phyloP scores from a whole-genome alignment of 2,329 filamentous ascomycete genomes.

The Calonectria crousiana region DNA sequence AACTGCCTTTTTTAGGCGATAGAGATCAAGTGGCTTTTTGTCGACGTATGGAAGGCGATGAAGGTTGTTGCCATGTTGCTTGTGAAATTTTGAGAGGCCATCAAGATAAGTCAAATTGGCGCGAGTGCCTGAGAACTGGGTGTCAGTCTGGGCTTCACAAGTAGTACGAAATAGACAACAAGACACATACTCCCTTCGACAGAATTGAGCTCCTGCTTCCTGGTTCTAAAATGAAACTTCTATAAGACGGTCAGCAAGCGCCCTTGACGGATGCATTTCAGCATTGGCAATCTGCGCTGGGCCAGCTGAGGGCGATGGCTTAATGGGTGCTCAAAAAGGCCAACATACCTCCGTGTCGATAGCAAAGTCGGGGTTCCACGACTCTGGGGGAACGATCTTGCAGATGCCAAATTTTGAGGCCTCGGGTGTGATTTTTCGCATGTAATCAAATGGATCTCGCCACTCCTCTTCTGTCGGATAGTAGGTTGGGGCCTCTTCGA shows the following conservation, averaged over 20 bases:
- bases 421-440: constrained; percentile 90
- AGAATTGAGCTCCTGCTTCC: constrained; percentile 96
- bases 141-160: constrained; percentile 47
- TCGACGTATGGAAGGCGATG: constrained; percentile 97
- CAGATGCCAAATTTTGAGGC: constrained; percentile 90
- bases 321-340: constrained; percentile 5
- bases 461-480: constrained; percentile 93
- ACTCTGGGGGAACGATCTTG: constrained; percentile 94
- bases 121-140: constrained; percentile 76
- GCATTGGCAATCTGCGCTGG: not conserved
- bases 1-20: constrained; percentile 96
- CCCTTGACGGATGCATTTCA: not conserved
- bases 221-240: constrained; percentile 97
- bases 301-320: not conserved
- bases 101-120: constrained; percentile 97
- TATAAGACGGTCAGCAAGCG: constrained; percentile 53
- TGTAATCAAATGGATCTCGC: constrained; percentile 92
- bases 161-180: not conserved
- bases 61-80: constrained; percentile 93
- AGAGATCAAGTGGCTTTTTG: constrained; percentile 95
- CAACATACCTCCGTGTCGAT: constrained; percentile 89
- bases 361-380: constrained; percentile 94
- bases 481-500: constrained; percentile 92
- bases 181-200: constrained; percentile 90
- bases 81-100: constrained; percentile 95